These are phyloP conservation scores for Pichia sp. DNA, from an alignment of 1,139 yeast genomes.

Conservation along the genomic window DNA sequence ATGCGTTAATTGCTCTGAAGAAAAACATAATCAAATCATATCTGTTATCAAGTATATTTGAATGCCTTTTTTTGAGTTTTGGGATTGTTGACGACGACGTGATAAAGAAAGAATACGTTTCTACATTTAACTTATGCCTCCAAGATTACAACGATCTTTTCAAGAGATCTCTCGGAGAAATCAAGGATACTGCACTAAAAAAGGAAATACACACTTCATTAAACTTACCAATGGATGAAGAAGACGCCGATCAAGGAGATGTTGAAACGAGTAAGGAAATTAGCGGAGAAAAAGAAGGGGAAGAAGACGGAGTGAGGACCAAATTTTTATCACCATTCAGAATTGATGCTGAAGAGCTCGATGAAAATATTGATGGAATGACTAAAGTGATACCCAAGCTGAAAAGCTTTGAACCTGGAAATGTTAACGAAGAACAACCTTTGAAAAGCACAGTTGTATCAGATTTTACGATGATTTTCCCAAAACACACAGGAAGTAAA, in stretches of 20 bases:
- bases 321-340: slow-evolving; percentile 12
- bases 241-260: slow-evolving; percentile 2
- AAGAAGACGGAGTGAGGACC: not conserved
- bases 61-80: slow-evolving; percentile 21
- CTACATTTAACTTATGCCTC: slow-evolving; percentile 12
- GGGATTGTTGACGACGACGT: slow-evolving; percentile 7
- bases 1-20: slow-evolving; percentile 13
- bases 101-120: slow-evolving; percentile 2
- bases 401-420: not conserved
- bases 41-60: slow-evolving; percentile 22
- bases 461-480: slow-evolving; percentile 33
- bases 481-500: slow-evolving; percentile 16
- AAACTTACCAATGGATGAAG: not conserved
- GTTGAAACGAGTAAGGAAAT: not conserved
- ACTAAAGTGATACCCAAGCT: slow-evolving; percentile 24
- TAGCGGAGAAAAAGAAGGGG: not conserved
- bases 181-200: slow-evolving; percentile 11
- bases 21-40: slow-evolving; percentile 18
- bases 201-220: slow-evolving; percentile 11
- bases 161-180: slow-evolving; percentile 17
- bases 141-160: slow-evolving; percentile 16
- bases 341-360: slow-evolving; percentile 16
- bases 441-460: slow-evolving; percentile 7
- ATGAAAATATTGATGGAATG: slow-evolving; percentile 27
- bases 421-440: slow-evolving; percentile 11